phyloP scores from a whole-genome alignment of 1,284 basidiomycete species.

The Amylostereum areolatum region DNA sequence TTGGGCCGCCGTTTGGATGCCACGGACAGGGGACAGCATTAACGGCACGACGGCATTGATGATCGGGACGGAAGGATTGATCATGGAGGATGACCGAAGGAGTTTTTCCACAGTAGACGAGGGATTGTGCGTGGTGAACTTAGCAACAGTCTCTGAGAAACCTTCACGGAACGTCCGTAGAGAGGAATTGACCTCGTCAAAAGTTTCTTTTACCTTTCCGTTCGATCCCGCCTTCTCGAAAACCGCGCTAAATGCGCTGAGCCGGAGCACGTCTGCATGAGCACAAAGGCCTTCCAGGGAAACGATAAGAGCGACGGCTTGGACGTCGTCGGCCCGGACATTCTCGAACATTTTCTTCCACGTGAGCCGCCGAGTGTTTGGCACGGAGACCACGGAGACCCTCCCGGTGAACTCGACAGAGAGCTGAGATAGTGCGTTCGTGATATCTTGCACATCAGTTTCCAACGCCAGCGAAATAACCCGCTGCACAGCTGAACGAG shows the following conservation, averaged over 20 bases:
- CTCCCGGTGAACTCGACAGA: slow-evolving; percentile 31
- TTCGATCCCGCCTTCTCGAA: slow-evolving; percentile 25
- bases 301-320: slow-evolving; percentile 54
- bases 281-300: slow-evolving; percentile 50
- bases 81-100: slow-evolving; percentile 44
- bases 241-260: slow-evolving; percentile 39
- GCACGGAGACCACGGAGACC: slow-evolving; percentile 17
- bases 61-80: slow-evolving; percentile 41
- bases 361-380: slow-evolving; percentile 46
- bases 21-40: slow-evolving; percentile 76
- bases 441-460: slow-evolving; percentile 39
- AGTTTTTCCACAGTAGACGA: slow-evolving; percentile 45
- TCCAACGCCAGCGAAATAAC: slow-evolving; percentile 39
- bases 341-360: slow-evolving; percentile 67
- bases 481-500: slow-evolving; percentile 39
- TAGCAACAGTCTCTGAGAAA: slow-evolving; percentile 57
- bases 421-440: slow-evolving; percentile 31
- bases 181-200: slow-evolving; percentile 53
- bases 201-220: slow-evolving; percentile 21
- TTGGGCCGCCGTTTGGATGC: slow-evolving; percentile 69
- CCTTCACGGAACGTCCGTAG: slow-evolving; percentile 52
- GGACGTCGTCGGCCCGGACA: slow-evolving; percentile 50
- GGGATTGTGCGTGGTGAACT: slow-evolving; percentile 53
- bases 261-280: slow-evolving; percentile 60
- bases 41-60: slow-evolving; percentile 57